Evolutionary conservation across 208 protist species (phyloP).

Genomic region (Acanthamoeba healyi): DNA sequence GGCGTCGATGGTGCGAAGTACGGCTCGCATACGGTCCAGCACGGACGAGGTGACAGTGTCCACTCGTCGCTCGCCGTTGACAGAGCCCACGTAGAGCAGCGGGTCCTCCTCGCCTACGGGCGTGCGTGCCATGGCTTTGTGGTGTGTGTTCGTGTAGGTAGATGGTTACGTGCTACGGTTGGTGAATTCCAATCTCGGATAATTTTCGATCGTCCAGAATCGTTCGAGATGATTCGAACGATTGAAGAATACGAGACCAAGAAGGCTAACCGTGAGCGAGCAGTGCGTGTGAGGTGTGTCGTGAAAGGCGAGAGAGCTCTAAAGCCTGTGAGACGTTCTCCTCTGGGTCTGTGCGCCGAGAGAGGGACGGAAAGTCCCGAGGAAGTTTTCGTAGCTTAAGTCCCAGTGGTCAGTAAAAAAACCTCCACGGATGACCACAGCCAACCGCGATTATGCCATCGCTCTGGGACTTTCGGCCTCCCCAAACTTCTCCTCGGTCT

Average conservation of each 20-base stretch:
- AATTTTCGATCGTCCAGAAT: too few relatives aligned
- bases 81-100: background rate
- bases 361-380: conserved; percentile 17
- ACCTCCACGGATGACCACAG: background rate
- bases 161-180: too few relatives aligned
- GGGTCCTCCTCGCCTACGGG: background rate
- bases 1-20: background rate
- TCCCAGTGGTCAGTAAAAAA: background rate
- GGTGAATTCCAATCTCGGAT: background rate
- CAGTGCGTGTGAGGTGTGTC: background rate
- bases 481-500: background rate
- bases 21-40: background rate
- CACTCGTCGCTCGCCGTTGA: background rate
- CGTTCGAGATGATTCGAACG: background rate
- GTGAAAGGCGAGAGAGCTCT: background rate
- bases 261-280: background rate
- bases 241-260: background rate
- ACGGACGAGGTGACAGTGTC: background rate
- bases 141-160: background rate
- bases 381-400: background rate
- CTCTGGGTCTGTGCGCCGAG: background rate
- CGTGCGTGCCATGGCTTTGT: conserved; percentile 5
- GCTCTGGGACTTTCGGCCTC: background rate
- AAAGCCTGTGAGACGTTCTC: background rate
- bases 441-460: background rate